These are phyloP conservation scores for Endothia cerciana DNA, from an alignment of 2,329 filamentous ascomycete genomes.

Conservation along the genomic window DNA sequence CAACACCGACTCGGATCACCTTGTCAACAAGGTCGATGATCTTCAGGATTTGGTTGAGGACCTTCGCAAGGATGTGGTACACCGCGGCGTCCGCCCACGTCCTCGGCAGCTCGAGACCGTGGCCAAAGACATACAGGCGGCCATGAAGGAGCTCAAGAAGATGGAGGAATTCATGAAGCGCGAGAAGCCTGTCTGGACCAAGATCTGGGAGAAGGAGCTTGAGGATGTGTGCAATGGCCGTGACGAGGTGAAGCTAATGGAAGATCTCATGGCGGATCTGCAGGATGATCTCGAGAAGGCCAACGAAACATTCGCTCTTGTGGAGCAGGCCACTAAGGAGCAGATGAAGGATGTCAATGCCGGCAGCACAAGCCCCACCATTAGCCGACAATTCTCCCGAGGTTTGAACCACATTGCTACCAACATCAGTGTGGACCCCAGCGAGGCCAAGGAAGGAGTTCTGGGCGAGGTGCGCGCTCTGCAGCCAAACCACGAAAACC, in stretches of 20 bases:
- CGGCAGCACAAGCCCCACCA: constrained; percentile 52
- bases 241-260: constrained; percentile 93
- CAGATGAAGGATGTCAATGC: constrained; percentile 78
- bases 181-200: constrained; percentile 97
- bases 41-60: constrained; percentile 97
- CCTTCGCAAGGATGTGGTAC: constrained; percentile 93
- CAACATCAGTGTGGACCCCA: constrained; percentile 62
- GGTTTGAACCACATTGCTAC: constrained; percentile 58
- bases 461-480: constrained; percentile 91
- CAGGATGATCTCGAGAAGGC: constrained; percentile 96
- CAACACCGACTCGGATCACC: constrained; percentile 82
- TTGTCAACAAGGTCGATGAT: constrained; percentile 92
- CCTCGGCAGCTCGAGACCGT: constrained; percentile 89
- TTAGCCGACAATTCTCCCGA: constrained; percentile 55
- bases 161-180: constrained; percentile 89
- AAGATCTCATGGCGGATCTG: constrained; percentile 90
- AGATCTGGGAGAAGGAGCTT: constrained; percentile 98
- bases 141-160: constrained; percentile 86
- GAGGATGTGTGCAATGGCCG: constrained; percentile 95
- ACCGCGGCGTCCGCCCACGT: constrained; percentile 86
- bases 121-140: constrained; percentile 80
- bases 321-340: constrained; percentile 98
- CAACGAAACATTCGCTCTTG: constrained; percentile 87
- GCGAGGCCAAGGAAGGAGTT: constrained; percentile 85
- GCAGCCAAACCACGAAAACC: constrained; percentile 90